Percentiles rank a stretch among this genome's conserved stretches.
phyloP scores from a whole-genome alignment of 495 filamentous ascomycete genomes.

The Neurospora sp. region DNA sequence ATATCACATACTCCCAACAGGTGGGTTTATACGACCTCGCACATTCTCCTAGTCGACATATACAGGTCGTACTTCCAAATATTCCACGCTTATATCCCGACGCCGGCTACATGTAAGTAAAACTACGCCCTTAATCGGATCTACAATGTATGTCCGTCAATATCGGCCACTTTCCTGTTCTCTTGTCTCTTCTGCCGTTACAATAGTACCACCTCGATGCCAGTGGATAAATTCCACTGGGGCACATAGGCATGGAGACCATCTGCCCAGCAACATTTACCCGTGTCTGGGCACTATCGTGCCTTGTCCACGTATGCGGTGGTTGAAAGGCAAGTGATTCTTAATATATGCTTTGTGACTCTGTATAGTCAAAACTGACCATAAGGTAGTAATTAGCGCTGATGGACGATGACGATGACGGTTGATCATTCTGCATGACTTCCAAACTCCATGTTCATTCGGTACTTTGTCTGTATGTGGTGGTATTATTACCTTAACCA shows the following conservation, averaged over 20 bases:
- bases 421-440: not conserved
- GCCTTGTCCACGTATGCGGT: not conserved
- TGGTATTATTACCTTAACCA: not conserved
- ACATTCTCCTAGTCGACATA: not conserved
- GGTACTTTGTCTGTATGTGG: not conserved
- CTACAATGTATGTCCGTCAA: not conserved
- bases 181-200: not conserved
- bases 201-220: not conserved
- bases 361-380: not conserved
- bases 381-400: not conserved
- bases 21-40: not conserved
- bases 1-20: not conserved
- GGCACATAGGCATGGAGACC: not conserved
- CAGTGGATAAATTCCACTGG: not conserved
- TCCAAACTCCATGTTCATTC: not conserved
- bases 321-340: not conserved
- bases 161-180: not conserved
- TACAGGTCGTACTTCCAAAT: not conserved
- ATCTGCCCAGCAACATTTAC: not conserved
- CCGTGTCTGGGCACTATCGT: not conserved
- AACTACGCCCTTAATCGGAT: not conserved
- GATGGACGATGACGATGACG: not conserved
- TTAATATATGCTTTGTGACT: not conserved
- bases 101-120: not conserved
- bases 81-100: not conserved